These are phyloP conservation scores for Centrapalus pauciflorus DNA, from an alignment of 129 eudicot species.

Conservation along the genomic window DNA sequence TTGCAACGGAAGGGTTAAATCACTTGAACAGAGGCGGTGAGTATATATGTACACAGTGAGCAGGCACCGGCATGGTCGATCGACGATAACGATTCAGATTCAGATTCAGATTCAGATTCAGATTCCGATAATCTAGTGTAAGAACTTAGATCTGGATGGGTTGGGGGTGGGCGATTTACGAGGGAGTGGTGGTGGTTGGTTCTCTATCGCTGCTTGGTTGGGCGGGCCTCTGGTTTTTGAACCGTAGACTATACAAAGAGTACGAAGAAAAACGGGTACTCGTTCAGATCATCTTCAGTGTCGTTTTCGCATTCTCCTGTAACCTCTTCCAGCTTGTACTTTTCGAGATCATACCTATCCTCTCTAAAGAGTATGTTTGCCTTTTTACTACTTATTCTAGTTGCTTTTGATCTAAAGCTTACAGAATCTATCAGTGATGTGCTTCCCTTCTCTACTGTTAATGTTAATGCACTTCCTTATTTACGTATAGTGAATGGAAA, in stretches of 20 bases:
- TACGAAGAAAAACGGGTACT: constrained; percentile 86
- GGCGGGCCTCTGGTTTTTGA: constrained; percentile 93
- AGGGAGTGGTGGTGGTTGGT: constrained; percentile 70
- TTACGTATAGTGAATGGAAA: background rate
- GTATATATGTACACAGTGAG: background rate
- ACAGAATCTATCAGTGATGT: background rate
- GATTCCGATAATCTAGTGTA: background rate
- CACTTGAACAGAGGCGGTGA: constrained; percentile 4
- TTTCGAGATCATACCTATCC: constrained; percentile 92
- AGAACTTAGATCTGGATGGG: constrained; percentile 44
- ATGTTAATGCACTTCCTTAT: background rate
- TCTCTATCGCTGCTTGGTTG: constrained; percentile 72
- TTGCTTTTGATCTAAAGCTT: background rate
- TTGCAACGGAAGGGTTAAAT: constrained; percentile 2
- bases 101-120: background rate
- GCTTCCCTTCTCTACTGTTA: background rate
- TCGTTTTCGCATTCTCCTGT: constrained; percentile 93
- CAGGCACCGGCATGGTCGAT: constrained; percentile 21
- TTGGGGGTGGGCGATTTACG: constrained; percentile 81
- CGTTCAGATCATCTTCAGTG: constrained; percentile 96
- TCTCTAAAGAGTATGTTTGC: constrained; percentile 76
- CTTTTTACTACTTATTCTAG: no score
- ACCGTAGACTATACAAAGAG: constrained; percentile 80
- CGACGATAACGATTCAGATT: background rate
- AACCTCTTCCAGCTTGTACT: constrained; percentile 93